These are phyloP conservation scores for Acacia pycnantha DNA, from an alignment of 331 rosid species.

Conservation along the genomic window DNA sequence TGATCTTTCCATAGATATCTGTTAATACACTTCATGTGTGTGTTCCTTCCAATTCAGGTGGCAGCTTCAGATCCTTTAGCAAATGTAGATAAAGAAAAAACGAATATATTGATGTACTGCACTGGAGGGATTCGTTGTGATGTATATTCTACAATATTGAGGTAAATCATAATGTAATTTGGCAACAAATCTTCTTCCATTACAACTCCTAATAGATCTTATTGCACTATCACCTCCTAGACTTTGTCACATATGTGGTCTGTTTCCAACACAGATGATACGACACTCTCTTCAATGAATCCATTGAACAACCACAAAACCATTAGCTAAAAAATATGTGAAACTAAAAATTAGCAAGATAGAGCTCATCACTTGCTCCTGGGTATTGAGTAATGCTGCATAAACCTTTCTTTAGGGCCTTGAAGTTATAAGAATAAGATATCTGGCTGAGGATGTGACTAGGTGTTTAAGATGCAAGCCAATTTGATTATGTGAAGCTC, in stretches of 20 bases:
- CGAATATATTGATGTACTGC: conserved; percentile 91
- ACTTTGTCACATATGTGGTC: neutral
- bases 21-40: conserved; percentile 31
- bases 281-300: neutral
- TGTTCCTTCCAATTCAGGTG: conserved; percentile 45
- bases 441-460: neutral
- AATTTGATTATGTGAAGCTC: neutral
- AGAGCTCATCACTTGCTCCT: neutral
- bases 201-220: neutral
- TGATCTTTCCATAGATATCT: conserved; percentile 25
- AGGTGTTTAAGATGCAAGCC: neutral
- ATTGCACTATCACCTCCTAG: neutral
- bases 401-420: neutral
- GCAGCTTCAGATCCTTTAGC: conserved; percentile 78
- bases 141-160: conserved; percentile 80
- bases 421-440: neutral
- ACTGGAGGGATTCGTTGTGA: conserved; percentile 96
- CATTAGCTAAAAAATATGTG: neutral
- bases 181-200: neutral
- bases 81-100: conserved; percentile 61
- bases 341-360: neutral
- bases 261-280: neutral
- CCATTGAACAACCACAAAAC: neutral
- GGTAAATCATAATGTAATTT: conserved; percentile 43
- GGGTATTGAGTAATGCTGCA: neutral